Conservation (phyloP, 2,329 filamentous ascomycete species). For the Fusarium sp. region DNA sequence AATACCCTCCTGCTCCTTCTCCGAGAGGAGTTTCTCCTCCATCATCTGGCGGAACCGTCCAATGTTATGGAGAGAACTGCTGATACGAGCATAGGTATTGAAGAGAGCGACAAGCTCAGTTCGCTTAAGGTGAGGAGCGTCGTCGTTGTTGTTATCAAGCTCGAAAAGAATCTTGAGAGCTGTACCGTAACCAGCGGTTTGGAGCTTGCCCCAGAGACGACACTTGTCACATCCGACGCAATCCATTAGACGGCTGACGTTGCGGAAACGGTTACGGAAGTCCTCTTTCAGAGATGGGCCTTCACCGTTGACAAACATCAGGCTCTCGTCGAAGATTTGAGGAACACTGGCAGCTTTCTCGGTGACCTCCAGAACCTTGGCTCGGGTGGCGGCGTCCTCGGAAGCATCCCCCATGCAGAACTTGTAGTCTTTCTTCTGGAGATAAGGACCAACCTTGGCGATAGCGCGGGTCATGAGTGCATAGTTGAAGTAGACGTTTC, state of each 20-base stretch:
- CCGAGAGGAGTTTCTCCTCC: slow-evolving; percentile 49
- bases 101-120: slow-evolving; percentile 95
- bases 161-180: slow-evolving; percentile 97
- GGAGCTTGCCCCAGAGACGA: slow-evolving; percentile 96
- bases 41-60: slow-evolving; percentile 75
- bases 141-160: slow-evolving; percentile 77
- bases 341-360: slow-evolving; percentile 75
- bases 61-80: slow-evolving; percentile 81
- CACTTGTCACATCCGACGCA: slow-evolving; percentile 99
- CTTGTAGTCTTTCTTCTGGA: slow-evolving; percentile 77
- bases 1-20: slow-evolving; percentile 41
- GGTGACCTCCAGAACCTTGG: slow-evolving; percentile 83
- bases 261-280: slow-evolving; percentile 96
- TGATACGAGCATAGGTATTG: slow-evolving; percentile 92
- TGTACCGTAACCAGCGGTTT: slow-evolving; percentile 93
- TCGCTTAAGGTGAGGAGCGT: slow-evolving; percentile 78
- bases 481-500: slow-evolving; percentile 99
- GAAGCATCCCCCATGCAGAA: slow-evolving; percentile 89
- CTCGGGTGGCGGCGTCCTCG: slow-evolving; percentile 83
- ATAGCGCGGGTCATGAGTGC: slow-evolving; percentile 93
- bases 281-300: slow-evolving; percentile 90
- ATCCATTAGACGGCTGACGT: slow-evolving; percentile 97
- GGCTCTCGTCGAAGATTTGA: slow-evolving; percentile 91
- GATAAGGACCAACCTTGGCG: slow-evolving; percentile 86
- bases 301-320: slow-evolving; percentile 90